Evolutionary conservation across 83 land plant species (phyloP).

Genomic region (Larix sibirica): DNA sequence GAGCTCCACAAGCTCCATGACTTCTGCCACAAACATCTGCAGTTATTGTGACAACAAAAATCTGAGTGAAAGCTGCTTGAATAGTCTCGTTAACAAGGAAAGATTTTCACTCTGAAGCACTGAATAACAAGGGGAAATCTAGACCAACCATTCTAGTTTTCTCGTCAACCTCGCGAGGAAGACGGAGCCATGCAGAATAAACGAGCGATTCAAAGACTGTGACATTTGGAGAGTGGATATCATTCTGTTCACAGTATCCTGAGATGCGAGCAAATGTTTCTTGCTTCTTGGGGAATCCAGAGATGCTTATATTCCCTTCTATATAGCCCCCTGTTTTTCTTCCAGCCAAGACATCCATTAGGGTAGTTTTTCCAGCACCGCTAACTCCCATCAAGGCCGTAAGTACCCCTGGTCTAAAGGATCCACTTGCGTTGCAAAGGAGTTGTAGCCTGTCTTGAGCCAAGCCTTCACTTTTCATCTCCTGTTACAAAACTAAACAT

Average conservation of each 20-base stretch:
- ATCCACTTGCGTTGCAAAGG: constrained; percentile 27
- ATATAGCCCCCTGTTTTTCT: constrained; percentile 17
- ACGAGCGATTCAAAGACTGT: neutral
- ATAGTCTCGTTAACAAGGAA: neutral
- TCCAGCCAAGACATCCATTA: constrained; percentile 19
- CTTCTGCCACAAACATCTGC: constrained; percentile 28
- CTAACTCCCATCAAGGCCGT: constrained; percentile 26
- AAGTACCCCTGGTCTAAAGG: constrained; percentile 26
- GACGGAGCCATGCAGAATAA: constrained; percentile 21
- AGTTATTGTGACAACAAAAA: neutral
- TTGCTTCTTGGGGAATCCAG: constrained; percentile 14
- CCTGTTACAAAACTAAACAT: constrained; percentile 16
- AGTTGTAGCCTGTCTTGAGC: constrained; percentile 27
- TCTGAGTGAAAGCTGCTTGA: neutral
- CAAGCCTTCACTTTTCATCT: constrained; percentile 32
- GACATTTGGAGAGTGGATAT: constrained; percentile 13
- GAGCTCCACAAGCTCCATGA: constrained; percentile 27
- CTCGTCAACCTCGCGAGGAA: neutral
- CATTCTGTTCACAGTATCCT: constrained; percentile 18
- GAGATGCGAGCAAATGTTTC: constrained; percentile 16
- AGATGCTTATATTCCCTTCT: constrained; percentile 2
- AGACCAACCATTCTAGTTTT: constrained; percentile 12
- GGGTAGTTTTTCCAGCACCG: constrained; percentile 20
- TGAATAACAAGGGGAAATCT: neutral
- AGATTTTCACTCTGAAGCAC: neutral